Evolutionary conservation across 2,329 filamentous ascomycete species (phyloP).

Genomic region (Fusarium lyarnte): DNA sequence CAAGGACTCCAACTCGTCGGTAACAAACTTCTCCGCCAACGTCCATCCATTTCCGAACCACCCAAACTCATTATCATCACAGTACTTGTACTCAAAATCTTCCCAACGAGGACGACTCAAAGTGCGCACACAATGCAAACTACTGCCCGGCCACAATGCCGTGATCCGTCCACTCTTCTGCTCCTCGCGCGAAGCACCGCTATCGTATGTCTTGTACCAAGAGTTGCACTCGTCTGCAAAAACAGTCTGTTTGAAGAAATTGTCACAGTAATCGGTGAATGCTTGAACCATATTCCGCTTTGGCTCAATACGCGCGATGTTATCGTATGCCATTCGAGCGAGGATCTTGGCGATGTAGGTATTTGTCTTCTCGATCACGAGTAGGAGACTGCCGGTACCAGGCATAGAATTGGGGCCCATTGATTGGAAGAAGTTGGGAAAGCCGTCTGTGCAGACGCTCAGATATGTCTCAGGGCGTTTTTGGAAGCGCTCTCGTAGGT

Average conservation of each 20-base stretch:
- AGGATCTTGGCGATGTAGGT: conserved; percentile 3
- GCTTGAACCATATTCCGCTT: not conserved
- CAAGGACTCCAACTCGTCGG: conserved; percentile 7
- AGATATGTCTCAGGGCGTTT: conserved; percentile 17
- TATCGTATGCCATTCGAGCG: conserved; percentile 5
- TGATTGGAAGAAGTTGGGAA: conserved; percentile 17
- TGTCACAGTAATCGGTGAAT: conserved; percentile 1
- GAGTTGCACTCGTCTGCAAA: conserved; percentile 18
- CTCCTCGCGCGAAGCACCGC: not conserved
- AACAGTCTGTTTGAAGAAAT: conserved; percentile 1
- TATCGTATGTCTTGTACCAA: conserved; percentile 17
- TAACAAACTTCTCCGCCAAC: conserved; percentile 9
- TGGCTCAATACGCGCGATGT: not conserved
- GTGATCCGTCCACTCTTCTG: conserved; percentile 1
- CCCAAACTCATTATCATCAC: conserved; percentile 13
- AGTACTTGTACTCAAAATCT: conserved; percentile 14
- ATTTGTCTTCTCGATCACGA: conserved; percentile 13
- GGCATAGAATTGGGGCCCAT: conserved; percentile 17
- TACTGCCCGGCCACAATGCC: conserved; percentile 9
- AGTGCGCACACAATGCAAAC: conserved; percentile 7
- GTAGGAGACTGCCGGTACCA: not conserved
- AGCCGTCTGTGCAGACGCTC: conserved; percentile 13
- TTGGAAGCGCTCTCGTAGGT: conserved; percentile 10
- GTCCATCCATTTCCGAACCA: conserved; percentile 24
- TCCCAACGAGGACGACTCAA: conserved; percentile 11